Conservation (phyloP, 1,139 yeast genomes). For the Nakaseomyces uthaithaninus region DNA sequence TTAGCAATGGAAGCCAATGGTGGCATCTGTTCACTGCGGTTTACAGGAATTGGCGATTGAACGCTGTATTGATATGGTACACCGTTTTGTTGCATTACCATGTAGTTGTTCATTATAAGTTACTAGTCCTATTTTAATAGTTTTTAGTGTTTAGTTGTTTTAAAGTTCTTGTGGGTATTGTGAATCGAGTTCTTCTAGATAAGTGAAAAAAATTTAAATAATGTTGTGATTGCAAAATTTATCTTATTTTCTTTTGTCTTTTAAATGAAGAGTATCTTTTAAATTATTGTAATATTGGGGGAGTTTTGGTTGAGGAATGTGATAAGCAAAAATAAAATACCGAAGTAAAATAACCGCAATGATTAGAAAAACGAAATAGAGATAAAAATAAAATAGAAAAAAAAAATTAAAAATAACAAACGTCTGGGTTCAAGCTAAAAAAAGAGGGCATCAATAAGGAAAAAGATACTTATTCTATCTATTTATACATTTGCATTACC, state of each 20-base stretch:
- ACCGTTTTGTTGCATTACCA: constrained; percentile 4
- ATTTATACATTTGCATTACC: not conserved
- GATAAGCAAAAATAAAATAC: too few relatives aligned
- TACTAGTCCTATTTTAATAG: not conserved
- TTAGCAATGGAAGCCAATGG: constrained; percentile 2
- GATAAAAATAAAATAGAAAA: too few relatives aligned
- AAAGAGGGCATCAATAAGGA: not conserved
- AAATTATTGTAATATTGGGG: too few relatives aligned
- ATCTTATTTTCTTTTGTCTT: too few relatives aligned
- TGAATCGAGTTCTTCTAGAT: too few relatives aligned
- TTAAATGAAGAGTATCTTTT: too few relatives aligned
- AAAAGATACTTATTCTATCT: constrained; percentile 1
- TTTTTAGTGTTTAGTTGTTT: not conserved
- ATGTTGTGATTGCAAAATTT: too few relatives aligned
- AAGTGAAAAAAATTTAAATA: too few relatives aligned
- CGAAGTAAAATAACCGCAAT: too few relatives aligned
- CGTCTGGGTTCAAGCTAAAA: not conserved
- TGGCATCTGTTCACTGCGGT: constrained; percentile 2
- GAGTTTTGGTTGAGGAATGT: too few relatives aligned
- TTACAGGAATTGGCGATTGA: constrained; percentile 4
- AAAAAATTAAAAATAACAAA: not conserved
- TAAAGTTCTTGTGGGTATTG: not conserved
- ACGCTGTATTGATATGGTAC: not conserved
- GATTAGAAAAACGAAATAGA: too few relatives aligned
- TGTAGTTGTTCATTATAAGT: constrained; percentile 2